Evolutionary conservation across 1,284 basidiomycete genomes (phyloP), one percentile per base, ranked within the genome.

Genomic region (Puccinia hordei): DNA sequence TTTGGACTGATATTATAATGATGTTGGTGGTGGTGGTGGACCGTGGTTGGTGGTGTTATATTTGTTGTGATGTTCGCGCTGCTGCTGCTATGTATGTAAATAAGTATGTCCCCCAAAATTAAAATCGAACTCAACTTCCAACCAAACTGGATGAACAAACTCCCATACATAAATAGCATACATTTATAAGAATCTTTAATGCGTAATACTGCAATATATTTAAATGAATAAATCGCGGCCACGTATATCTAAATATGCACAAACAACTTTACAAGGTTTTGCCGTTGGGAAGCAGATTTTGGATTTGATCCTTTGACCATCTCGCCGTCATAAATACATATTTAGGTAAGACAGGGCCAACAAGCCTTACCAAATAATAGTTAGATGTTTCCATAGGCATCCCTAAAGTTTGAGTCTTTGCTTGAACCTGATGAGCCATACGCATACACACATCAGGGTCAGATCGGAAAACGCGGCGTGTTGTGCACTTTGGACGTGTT

Each of bases 1-100:
- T 66, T 66, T 66, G 63, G 63, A 66, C n/a, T n/a, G n/a, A n/a
- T n/a, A n/a, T n/a, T 44, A n/a, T n/a, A 63, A 35, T 63, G 30
- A 41, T 63, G 19, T n/a, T n/a, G n/a, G n/a, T n/a, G n/a, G n/a
- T n/a, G n/a, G n/a, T n/a, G n/a, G n/a, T n/a, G n/a, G n/a, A n/a
- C n/a, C n/a, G n/a, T n/a, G n/a, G n/a, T n/a, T n/a, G n/a, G n/a
- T 63, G 61, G 61, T 63, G 33, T 63, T 63, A 41, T 63, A 35
- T 66, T 63, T 63, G 33, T 63, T 63, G 33, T n/a, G 61, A 35
- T 63, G 10, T 38, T n/a, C 38, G 38, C 6, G 6, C 38, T 6
- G 38, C 63, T 66, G 63, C 63, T 41, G 63, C 63, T 44, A 5
- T 24, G 41, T 4, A 41, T 6, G 38, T 41, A 46, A 19, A 38